Evolutionary conservation across 495 filamentous ascomycete species (phyloP), one percentile per base, ranked within the genome.

Genomic region (Penicillium coffeae): DNA sequence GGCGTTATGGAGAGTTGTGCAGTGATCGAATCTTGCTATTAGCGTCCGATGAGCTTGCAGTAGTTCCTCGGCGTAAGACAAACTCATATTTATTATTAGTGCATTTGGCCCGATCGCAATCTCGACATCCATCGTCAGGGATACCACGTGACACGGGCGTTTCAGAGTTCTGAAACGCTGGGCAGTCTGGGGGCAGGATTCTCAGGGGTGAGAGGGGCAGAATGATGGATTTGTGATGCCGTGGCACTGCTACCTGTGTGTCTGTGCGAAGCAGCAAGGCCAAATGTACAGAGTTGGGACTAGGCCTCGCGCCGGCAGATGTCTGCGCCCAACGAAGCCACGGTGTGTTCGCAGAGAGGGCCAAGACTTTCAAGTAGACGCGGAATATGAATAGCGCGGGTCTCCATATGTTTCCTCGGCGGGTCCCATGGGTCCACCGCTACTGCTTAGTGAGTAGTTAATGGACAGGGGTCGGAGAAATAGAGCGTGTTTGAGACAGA

Each of bases 401-500:
- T 30, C 25, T 30, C 25, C 25, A 30, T 30, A 30, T 30, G 5
- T 30, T 30, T 33, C 13, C 30, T 33, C 8, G 4, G 35, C 13
- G 13, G 15, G 35, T 37, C 35, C n/a, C 6, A 13, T 6, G 35
- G 35, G 5, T 18, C 13, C 35, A 37, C 35, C 35, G 6, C 35
- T 30, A 30, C 25, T 30, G 5, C 25, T 4, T 30, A 30, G 5
- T 30, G 4, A 30, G 25, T 30, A 30, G 25, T 5, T 30, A 30
- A 30, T 5, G 25, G 25, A 30, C 25, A 30, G 25, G 25, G 25
- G 25, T 30, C 25, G 5, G 25, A 10, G 25, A 30, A 30, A 5
- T 10, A 30, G 25, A 30, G 25, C 25, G 25, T 30, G 51, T 48
- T 48, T 54, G 51, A 54, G 51, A 54, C 51, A 48, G 40, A 49